Base-by-base conservation (phyloP, 768 basidiomycete species). In the Lactarius evosmus region DNA sequence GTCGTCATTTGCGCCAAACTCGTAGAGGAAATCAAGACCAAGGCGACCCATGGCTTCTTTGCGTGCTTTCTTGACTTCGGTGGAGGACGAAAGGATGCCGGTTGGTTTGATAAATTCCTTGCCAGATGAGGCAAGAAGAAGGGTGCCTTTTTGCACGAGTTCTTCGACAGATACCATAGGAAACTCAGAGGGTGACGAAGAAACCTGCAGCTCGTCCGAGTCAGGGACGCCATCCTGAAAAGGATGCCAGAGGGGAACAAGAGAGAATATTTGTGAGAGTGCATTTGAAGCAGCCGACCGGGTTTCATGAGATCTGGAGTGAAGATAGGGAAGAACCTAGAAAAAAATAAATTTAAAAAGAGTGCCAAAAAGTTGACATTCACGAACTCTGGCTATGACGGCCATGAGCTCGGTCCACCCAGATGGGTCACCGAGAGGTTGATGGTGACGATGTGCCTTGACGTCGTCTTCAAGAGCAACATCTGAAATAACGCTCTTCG, bases 381-480 rank as follows among this genome's bases (percentile, higher is more conserved):
- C 19, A 64, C 63, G 14, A 56, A 95, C 94, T 70, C 93, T 81
- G n/a, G 89, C 90, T 53, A 97, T 88, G 3, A 98, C 92, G 30
- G 89, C 83, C 79, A 98, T 83, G 46, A 96, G 82, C 73, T 98
- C 95, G 50, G 85, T 82, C 95, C 96, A 98, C 33, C 91, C 91
- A 25, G 85, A 81, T 57, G 83, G 82, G 70, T 93, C 91, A 44
- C 79, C 78, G 65, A 82, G 73, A 44, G 83, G 76, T 25, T 81
- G 78, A 74, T 86, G 83, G 65, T 84, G 83, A 52, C 85, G 82
- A 60, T 72, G 78, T 36, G 82, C 77, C 73, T 91, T 91, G 69
- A 88, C 76, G 73, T 91, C 86, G 65, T 93, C 89, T 70, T 91
- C 88, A 68, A 87, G 77, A n/a, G 85, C 79, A 58, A 91, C 88